A percentile compares a stretch with the other conserved stretches of the same genome.
These are phyloP conservation scores for Neoboletus subvelutipes DNA, from an alignment of 768 basidiomycete species.

Conservation along the genomic window DNA sequence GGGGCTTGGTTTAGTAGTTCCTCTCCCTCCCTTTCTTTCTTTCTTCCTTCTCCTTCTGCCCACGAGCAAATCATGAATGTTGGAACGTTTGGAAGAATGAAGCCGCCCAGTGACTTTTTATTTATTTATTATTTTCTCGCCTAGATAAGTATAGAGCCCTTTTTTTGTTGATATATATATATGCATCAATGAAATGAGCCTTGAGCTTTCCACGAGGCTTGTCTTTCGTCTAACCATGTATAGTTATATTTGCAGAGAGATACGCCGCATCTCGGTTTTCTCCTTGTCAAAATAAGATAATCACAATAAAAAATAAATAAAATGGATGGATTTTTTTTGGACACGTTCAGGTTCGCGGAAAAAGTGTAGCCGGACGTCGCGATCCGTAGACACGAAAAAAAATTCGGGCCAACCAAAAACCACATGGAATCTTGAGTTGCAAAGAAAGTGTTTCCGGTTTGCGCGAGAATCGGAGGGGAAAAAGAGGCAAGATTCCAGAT, in stretches of 20 bases:
- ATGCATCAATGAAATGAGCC: slow-evolving; percentile 8
- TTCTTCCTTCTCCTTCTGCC: background rate
- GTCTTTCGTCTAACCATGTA: slow-evolving; percentile 5
- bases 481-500: too few species aligned
- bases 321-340: too few species aligned
- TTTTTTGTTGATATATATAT: background rate
- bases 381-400: too few species aligned
- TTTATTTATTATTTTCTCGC: slow-evolving; percentile 23
- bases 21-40: background rate
- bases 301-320: background rate
- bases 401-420: too few species aligned
- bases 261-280: slow-evolving; percentile 5
- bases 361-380: too few species aligned
- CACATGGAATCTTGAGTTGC: too few species aligned
- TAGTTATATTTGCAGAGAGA: slow-evolving; percentile 22
- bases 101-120: background rate
- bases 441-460: too few species aligned
- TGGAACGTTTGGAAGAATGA: background rate
- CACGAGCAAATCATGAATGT: slow-evolving; percentile 6
- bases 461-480: too few species aligned
- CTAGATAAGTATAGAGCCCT: slow-evolving; percentile 18
- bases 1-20: background rate
- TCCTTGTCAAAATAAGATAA: background rate
- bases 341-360: background rate
- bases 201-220: slow-evolving; percentile 31